Conservation (phyloP, 805 yeast species). For the Teunomyces atbi region DNA sequence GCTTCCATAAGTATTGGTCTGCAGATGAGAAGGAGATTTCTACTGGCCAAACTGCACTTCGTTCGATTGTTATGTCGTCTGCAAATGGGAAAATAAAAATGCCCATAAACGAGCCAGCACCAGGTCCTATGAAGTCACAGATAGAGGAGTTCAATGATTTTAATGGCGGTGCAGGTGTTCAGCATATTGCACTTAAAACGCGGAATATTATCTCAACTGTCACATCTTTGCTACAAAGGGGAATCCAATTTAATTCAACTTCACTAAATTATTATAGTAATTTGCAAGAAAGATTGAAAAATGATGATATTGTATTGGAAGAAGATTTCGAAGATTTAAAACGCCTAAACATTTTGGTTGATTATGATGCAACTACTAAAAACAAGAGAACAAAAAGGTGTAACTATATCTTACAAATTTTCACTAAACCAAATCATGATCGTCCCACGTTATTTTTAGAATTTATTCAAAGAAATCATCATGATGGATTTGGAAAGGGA, state of each 20-base stretch:
- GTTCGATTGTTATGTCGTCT: slow-evolving; percentile 76
- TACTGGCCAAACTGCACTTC: slow-evolving; percentile 67
- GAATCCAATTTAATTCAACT: slow-evolving; percentile 66
- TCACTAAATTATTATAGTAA: slow-evolving; percentile 56
- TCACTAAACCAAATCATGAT: slow-evolving; percentile 72
- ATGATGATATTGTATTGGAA: slow-evolving; percentile 43
- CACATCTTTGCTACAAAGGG: slow-evolving; percentile 51
- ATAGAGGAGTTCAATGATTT: slow-evolving; percentile 78
- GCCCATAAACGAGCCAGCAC: slow-evolving; percentile 85
- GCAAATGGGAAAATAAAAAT: slow-evolving; percentile 63
- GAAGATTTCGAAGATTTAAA: slow-evolving; percentile 54
- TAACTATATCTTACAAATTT: slow-evolving; percentile 78
- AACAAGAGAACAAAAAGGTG: slow-evolving; percentile 22
- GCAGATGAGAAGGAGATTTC: slow-evolving; percentile 76
- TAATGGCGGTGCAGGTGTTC: slow-evolving; percentile 80
- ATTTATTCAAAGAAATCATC: slow-evolving; percentile 75
- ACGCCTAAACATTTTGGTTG: slow-evolving; percentile 63
- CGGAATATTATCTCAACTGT: slow-evolving; percentile 60
- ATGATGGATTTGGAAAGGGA: slow-evolving; percentile 87
- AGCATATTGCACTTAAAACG: slow-evolving; percentile 74
- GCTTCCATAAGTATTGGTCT: slow-evolving; percentile 80
- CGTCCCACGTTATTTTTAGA: slow-evolving; percentile 83
- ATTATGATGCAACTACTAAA: slow-evolving; percentile 59
- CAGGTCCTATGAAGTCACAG: slow-evolving; percentile 64
- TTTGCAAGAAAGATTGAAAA: slow-evolving; percentile 44